These are phyloP conservation scores for Suillus variegatus DNA, from an alignment of 768 basidiomycete genomes.

Conservation along the genomic window DNA sequence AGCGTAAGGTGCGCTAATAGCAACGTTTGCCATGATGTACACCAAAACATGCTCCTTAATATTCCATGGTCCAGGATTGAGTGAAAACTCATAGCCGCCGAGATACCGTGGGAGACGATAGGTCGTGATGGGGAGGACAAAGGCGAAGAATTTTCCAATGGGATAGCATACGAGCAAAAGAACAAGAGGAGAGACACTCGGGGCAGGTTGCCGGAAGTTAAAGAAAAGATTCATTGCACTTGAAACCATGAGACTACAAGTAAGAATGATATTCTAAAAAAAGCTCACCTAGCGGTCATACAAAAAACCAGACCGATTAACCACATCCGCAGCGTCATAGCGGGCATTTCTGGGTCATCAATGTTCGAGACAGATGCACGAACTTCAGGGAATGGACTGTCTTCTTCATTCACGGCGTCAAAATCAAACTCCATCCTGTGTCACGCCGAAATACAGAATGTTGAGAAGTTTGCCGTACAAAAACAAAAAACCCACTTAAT, in stretches of 20 bases:
- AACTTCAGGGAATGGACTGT: slow-evolving; percentile 96
- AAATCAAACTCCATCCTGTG: slow-evolving; percentile 84
- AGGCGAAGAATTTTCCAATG: slow-evolving; percentile 84
- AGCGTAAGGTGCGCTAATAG: slow-evolving; percentile 72
- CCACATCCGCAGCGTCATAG: slow-evolving; percentile 91
- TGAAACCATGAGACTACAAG: slow-evolving; percentile 17
- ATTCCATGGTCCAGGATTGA: slow-evolving; percentile 98
- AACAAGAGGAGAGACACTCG: slow-evolving; percentile 77
- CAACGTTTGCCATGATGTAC: slow-evolving; percentile 91
- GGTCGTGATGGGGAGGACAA: slow-evolving; percentile 77
- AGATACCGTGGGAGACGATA: slow-evolving; percentile 59
- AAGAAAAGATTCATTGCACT: slow-evolving; percentile 91
- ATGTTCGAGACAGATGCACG: slow-evolving; percentile 95
- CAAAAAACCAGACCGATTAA: slow-evolving; percentile 76
- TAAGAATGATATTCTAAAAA: slow-evolving; percentile 11
- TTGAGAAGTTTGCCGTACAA: slow-evolving; percentile 4
- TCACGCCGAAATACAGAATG: slow-evolving; percentile 7
- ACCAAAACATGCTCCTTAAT: slow-evolving; percentile 96
- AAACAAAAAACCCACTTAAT: slow-evolving; percentile 48
- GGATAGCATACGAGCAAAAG: slow-evolving; percentile 90
- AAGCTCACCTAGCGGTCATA: slow-evolving; percentile 59
- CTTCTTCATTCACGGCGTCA: slow-evolving; percentile 85
- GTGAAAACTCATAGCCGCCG: slow-evolving; percentile 63
- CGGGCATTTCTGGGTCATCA: slow-evolving; percentile 99
- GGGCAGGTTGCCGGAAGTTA: slow-evolving; percentile 90